Conservation (phyloP, 805 yeast genomes). For the Yamadazyma endophytica region DNA sequence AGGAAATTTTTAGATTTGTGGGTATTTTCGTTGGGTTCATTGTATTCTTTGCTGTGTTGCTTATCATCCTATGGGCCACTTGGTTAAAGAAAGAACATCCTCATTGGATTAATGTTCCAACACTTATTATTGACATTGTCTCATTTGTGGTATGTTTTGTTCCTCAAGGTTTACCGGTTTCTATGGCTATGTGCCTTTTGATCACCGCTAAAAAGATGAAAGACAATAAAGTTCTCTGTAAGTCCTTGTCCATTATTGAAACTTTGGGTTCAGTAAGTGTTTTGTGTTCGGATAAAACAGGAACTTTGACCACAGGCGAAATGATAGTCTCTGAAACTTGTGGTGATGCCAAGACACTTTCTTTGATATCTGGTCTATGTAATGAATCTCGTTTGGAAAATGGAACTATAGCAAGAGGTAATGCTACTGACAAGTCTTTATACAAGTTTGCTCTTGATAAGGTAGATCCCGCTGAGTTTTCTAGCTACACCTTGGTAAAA, state of each 20-base stretch:
- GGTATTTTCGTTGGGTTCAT: slow-evolving; percentile 19
- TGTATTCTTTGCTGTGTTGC: slow-evolving; percentile 22
- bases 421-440: slow-evolving; percentile 47
- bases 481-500: slow-evolving; percentile 16
- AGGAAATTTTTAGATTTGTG: slow-evolving; percentile 37
- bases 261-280: slow-evolving; percentile 55
- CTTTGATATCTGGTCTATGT: slow-evolving; percentile 25
- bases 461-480: slow-evolving; percentile 4
- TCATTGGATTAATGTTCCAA: slow-evolving; percentile 38
- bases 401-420: slow-evolving; percentile 27
- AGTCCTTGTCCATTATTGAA: slow-evolving; percentile 46
- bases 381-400: slow-evolving; percentile 23
- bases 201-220: slow-evolving; percentile 47
- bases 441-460: slow-evolving; percentile 27
- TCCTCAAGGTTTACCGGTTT: slow-evolving; percentile 51
- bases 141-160: slow-evolving; percentile 47
- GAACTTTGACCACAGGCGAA: slow-evolving; percentile 47
- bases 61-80: slow-evolving; percentile 39
- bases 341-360: slow-evolving; percentile 9
- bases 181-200: slow-evolving; percentile 45
- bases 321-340: slow-evolving; percentile 33
- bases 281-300: slow-evolving; percentile 41
- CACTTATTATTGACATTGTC: slow-evolving; percentile 40
- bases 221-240: slow-evolving; percentile 40
- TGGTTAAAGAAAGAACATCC: slow-evolving; percentile 37